phyloP scores from a whole-genome alignment of 1,139 yeast genomes.

The Sugiyamaella grinbergsii region DNA sequence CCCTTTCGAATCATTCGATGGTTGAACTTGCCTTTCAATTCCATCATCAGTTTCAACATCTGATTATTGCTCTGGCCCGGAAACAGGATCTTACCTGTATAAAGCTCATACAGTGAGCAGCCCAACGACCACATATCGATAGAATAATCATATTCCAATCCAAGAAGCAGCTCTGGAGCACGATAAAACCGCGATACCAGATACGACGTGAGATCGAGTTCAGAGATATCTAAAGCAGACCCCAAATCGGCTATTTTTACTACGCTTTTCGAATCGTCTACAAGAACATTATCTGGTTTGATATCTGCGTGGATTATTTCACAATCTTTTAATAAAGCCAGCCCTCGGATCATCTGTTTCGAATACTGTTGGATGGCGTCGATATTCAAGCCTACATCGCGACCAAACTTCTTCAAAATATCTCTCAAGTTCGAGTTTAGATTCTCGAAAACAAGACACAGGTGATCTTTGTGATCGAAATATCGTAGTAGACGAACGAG shows the following conservation, averaged over 20 bases:
- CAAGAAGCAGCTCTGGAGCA: slow-evolving; percentile 89
- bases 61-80: slow-evolving; percentile 60
- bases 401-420: slow-evolving; percentile 73
- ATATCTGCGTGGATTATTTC: slow-evolving; percentile 84
- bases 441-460: slow-evolving; percentile 82
- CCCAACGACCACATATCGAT: slow-evolving; percentile 93
- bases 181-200: slow-evolving; percentile 86
- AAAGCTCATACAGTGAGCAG: slow-evolving; percentile 81
- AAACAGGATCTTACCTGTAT: slow-evolving; percentile 80
- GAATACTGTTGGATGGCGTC: slow-evolving; percentile 81
- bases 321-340: slow-evolving; percentile 74
- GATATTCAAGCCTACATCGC: slow-evolving; percentile 63
- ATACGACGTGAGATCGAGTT: slow-evolving; percentile 79
- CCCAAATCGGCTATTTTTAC: slow-evolving; percentile 90
- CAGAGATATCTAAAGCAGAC: slow-evolving; percentile 70
- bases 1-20: slow-evolving; percentile 41
- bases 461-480: slow-evolving; percentile 83
- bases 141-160: slow-evolving; percentile 80
- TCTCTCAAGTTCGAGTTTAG: slow-evolving; percentile 78
- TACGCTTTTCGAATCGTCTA: slow-evolving; percentile 79
- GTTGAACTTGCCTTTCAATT: slow-evolving; percentile 39
- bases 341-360: slow-evolving; percentile 75
- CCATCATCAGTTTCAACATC: slow-evolving; percentile 43
- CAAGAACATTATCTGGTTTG: slow-evolving; percentile 83
- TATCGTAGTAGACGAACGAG: slow-evolving; percentile 75